Conservation (phyloP, 768 basidiomycete species). For the Suillus plorans region DNA sequence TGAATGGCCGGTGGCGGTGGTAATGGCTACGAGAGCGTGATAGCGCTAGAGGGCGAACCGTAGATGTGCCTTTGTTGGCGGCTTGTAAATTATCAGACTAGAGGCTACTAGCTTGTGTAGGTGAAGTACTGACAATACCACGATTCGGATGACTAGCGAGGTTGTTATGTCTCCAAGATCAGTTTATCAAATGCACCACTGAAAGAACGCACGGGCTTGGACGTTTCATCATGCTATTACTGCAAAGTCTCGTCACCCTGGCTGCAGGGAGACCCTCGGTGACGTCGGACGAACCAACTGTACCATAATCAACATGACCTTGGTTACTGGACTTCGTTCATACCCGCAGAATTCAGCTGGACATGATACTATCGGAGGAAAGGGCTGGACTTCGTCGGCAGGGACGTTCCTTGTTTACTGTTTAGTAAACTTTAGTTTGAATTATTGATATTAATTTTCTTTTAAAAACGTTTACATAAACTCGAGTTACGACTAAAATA, state of each 20-base stretch:
- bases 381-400: too few relatives aligned
- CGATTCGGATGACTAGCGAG: not conserved
- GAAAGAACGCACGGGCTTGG: not conserved
- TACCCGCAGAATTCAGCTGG: not conserved
- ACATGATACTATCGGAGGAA: not conserved
- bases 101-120: not conserved
- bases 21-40: slow-evolving; percentile 13
- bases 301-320: not conserved
- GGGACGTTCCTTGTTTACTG: too few relatives aligned
- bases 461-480: too few relatives aligned
- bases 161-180: not conserved
- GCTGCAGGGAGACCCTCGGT: not conserved
- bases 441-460: too few relatives aligned
- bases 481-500: too few relatives aligned
- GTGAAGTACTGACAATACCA: not conserved
- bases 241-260: not conserved
- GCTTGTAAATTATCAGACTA: not conserved
- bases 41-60: not conserved
- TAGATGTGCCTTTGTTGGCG: not conserved
- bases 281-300: too few relatives aligned
- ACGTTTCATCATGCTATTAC: not conserved
- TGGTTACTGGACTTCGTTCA: not conserved
- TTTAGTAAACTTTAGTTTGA: too few relatives aligned
- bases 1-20: slow-evolving; percentile 41
- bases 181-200: not conserved